Evolutionary conservation across 108 stramenopile species (phyloP).

Genomic region (Nitzschia sp.): DNA sequence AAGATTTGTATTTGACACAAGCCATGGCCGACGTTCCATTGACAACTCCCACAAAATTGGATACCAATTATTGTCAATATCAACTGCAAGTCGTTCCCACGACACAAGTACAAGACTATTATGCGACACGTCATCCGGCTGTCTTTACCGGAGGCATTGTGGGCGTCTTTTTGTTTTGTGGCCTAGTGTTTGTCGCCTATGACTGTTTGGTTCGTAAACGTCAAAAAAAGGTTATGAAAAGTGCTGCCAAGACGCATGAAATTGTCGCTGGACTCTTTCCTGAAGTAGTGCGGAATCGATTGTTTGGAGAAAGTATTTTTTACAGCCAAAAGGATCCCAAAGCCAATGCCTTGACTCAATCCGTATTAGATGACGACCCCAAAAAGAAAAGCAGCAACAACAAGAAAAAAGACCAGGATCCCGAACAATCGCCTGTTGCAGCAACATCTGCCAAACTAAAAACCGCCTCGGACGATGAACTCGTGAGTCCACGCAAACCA

Average conservation of each 20-base stretch:
- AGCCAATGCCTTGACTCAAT: not conserved
- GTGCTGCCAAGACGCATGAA: constrained; percentile 14
- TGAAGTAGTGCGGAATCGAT: constrained; percentile 23
- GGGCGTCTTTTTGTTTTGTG: constrained; percentile 42
- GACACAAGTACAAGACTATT: constrained; percentile 18
- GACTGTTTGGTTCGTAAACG: constrained; percentile 28
- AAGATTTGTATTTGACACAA: not conserved
- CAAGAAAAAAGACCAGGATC: not conserved
- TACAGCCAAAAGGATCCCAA: not conserved
- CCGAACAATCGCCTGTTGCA: not conserved
- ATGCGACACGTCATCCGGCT: constrained; percentile 26
- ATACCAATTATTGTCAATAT: constrained; percentile 6
- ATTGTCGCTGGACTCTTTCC: constrained; percentile 31
- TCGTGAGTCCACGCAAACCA: constrained; percentile 4
- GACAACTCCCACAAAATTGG: not conserved
- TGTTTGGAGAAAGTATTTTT: constrained; percentile 15
- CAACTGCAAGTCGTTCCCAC: constrained; percentile 32
- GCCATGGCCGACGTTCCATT: not conserved
- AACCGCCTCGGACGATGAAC: not conserved
- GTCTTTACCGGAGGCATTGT: constrained; percentile 41
- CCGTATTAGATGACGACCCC: not conserved
- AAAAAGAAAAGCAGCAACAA: not conserved
- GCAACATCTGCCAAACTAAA: too few species aligned
- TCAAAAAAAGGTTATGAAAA: constrained; percentile 19
- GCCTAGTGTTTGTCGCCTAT: constrained; percentile 26